A percentile compares a stretch with the other conserved stretches of the same genome.
Conservation (phyloP, 1,284 basidiomycete species). For the Trametes hirsuta region DNA sequence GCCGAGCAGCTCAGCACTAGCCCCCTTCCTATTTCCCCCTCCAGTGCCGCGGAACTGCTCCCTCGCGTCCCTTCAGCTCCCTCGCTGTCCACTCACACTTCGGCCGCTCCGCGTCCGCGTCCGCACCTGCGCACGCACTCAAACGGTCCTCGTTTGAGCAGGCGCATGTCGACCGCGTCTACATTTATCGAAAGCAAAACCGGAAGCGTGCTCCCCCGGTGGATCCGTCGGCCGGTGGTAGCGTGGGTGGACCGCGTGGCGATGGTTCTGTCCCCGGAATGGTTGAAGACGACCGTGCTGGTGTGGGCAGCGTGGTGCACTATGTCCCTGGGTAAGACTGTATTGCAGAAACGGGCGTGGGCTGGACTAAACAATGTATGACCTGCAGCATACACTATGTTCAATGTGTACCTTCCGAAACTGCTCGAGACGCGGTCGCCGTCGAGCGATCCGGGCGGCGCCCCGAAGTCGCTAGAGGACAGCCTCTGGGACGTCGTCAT, state of each 20-base stretch:
- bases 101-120: neutral
- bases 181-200: slow-evolving; percentile 48
- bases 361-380: neutral
- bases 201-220: slow-evolving; percentile 43
- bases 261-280: slow-evolving; percentile 81
- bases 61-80: neutral
- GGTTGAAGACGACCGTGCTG: slow-evolving; percentile 81
- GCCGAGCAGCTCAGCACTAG: neutral
- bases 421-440: slow-evolving; percentile 68
- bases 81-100: neutral
- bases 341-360: neutral
- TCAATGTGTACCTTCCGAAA: slow-evolving; percentile 95
- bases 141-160: slow-evolving; percentile 4
- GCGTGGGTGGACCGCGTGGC: slow-evolving; percentile 75
- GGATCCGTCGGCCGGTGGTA: slow-evolving; percentile 52
- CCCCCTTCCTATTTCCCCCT: neutral
- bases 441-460: slow-evolving; percentile 33
- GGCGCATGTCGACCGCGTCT: slow-evolving; percentile 31
- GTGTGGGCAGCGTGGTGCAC: slow-evolving; percentile 86
- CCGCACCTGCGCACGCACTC: slow-evolving; percentile 4
- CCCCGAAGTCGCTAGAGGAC: slow-evolving; percentile 57
- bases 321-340: slow-evolving; percentile 74
- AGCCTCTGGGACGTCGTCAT: slow-evolving; percentile 84
- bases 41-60: neutral
- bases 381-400: slow-evolving; percentile 88